Conservation (phyloP, 805 yeast genomes). For the Metschnikowia sp. region DNA sequence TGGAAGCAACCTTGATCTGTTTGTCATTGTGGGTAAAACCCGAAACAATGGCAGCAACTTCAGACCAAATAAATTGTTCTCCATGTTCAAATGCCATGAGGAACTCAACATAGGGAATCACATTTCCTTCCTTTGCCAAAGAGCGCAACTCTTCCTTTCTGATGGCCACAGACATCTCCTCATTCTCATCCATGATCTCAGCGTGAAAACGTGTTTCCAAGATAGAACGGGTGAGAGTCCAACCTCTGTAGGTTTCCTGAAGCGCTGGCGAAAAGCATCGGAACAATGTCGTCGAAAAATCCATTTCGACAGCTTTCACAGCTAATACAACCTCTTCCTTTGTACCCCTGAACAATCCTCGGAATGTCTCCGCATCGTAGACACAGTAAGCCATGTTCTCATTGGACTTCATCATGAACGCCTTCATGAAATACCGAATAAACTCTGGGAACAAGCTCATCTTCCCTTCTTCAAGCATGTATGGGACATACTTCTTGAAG, state of each 20-base stretch:
- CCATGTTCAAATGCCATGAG: neutral
- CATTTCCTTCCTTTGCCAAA: neutral
- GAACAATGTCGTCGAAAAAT: neutral
- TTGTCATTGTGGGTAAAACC: neutral
- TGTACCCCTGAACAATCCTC: neutral
- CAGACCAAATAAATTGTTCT: neutral
- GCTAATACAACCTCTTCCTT: neutral
- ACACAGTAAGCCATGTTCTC: constrained; percentile 1
- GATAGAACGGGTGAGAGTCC: neutral
- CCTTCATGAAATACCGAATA: neutral
- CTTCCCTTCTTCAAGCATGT: constrained; percentile 1
- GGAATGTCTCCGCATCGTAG: neutral
- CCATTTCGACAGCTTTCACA: neutral
- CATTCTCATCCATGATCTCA: neutral
- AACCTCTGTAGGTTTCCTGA: neutral
- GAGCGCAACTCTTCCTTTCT: neutral
- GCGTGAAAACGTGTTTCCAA: neutral
- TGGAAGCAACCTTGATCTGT: neutral
- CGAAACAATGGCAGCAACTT: neutral
- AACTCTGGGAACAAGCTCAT: constrained; percentile 1
- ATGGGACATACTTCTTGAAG: neutral
- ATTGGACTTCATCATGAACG: neutral
- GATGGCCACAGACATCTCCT: neutral
- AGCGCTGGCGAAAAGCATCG: neutral
- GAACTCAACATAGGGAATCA: neutral